phyloP scores from a whole-genome alignment of 2,329 filamentous ascomycete genomes.

The Sporothrix variecibatus region DNA sequence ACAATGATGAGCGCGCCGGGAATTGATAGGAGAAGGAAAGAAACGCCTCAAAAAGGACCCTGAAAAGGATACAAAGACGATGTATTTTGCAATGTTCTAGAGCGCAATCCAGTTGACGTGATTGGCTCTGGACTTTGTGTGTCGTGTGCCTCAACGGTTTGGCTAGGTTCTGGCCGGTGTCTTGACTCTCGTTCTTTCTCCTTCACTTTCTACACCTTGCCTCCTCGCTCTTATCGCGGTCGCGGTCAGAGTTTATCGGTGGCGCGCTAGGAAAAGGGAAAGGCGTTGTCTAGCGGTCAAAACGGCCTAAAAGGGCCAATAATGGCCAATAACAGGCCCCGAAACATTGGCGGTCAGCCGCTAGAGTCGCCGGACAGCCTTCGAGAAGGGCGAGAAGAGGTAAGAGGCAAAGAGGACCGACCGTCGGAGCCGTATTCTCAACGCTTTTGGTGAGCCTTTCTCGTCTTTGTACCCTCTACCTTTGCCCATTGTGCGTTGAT shows the following conservation, averaged over 20 bases:
- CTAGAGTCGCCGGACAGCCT: background rate
- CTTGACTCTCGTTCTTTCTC: background rate
- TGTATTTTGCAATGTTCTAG: background rate
- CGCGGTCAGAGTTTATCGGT: background rate
- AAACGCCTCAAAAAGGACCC: background rate
- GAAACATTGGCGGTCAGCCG: background rate
- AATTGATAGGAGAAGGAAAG: conserved; percentile 1
- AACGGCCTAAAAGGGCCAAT: background rate
- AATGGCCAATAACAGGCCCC: background rate
- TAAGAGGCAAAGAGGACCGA: background rate
- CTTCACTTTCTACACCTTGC: too few species aligned
- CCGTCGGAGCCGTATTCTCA: background rate
- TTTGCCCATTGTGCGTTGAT: background rate
- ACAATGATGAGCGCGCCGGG: background rate
- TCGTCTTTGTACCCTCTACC: background rate
- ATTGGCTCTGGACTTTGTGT: background rate
- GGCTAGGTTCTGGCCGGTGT: background rate
- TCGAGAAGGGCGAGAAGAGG: background rate
- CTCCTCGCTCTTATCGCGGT: background rate
- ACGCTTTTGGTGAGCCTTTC: background rate
- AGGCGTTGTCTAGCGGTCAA: background rate
- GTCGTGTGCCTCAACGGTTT: background rate
- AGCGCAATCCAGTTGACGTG: background rate
- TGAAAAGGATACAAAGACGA: background rate
- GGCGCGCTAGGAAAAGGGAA: background rate